Base-by-base conservation (phyloP, 2,329 filamentous ascomycete genomes). In the Reticulascus tulasneorum region DNA sequence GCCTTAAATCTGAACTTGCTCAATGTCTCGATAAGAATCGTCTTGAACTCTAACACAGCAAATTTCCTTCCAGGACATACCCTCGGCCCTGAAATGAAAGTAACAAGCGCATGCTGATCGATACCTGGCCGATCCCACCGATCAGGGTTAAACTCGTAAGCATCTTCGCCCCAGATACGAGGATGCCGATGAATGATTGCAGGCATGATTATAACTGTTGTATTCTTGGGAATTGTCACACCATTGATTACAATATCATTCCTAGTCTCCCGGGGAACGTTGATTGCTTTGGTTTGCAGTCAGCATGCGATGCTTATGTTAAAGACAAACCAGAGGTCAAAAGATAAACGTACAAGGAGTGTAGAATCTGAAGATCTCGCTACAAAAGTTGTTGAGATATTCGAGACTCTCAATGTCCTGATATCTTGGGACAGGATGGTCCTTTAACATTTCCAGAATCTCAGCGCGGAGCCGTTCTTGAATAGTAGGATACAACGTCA, bases 311-410 rank as follows among this genome's bases (percentile, higher is more conserved):
- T n/a, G n/a, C n/a, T n/a, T n/a, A n/a, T n/a, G n/a, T n/a, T n/a
- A n/a, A n/a, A n/a, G n/a, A n/a, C n/a, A n/a, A n/a, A n/a, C n/a
- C n/a, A n/a, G n/a, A n/a, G n/a, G n/a, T n/a, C n/a, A n/a, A n/a
- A n/a, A n/a, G n/a, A n/a, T n/a, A n/a, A n/a, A n/a, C n/a, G n/a
- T n/a, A n/a, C n/a, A 61, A 2, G 66, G 64, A 4, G 63, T 50
- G 40, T 59, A 62, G 15, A 63, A 52, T 0, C 69, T 59, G 9
- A 72, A 44, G 1, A 64, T 55, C 45, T 73, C 69, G 40, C 54
- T 66, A 46, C 58, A 60, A 31, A 73, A 60, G 37, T 63, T 63
- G 36, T 66, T 57, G 6, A 70, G 47, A 42, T 66, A 69, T 0
- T 51, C 46, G 25, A 68, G 52, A 22, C 45, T 42, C 29, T 68